Conservation (phyloP, 805 yeast genomes). For the Candida suzukii region DNA sequence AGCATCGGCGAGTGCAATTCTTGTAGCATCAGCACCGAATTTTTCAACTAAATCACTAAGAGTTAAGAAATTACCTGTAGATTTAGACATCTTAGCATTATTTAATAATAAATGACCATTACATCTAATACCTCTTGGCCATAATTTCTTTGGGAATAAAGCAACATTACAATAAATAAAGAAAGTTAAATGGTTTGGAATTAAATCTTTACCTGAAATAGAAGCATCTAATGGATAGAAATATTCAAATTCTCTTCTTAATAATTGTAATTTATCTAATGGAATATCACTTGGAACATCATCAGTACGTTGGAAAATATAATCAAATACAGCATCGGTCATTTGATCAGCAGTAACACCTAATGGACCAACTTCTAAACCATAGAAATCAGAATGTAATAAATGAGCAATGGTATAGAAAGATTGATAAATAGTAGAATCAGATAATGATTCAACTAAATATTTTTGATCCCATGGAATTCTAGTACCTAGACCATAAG, state of each 20-base stretch:
- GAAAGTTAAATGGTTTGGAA: slow-evolving; percentile 96
- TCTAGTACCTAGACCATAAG: slow-evolving; percentile 90
- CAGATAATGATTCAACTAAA: slow-evolving; percentile 90
- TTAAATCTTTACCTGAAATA: slow-evolving; percentile 92
- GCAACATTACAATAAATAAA: slow-evolving; percentile 92
- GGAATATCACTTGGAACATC: slow-evolving; percentile 54
- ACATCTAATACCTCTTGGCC: slow-evolving; percentile 93
- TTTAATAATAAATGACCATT: slow-evolving; percentile 94
- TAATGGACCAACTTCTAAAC: slow-evolving; percentile 65
- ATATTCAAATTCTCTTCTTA: slow-evolving; percentile 94
- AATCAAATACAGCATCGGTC: slow-evolving; percentile 93
- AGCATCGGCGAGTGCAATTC: slow-evolving; percentile 97
- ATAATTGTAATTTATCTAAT: slow-evolving; percentile 50
- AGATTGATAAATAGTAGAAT: slow-evolving; percentile 93
- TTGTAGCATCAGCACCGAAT: slow-evolving; percentile 95
- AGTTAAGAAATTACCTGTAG: slow-evolving; percentile 96
- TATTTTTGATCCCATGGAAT: slow-evolving; percentile 96
- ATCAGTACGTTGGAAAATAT: slow-evolving; percentile 71
- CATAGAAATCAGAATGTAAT: slow-evolving; percentile 82
- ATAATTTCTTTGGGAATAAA: slow-evolving; percentile 78
- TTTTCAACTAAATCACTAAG: slow-evolving; percentile 76
- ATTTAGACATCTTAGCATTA: slow-evolving; percentile 96
- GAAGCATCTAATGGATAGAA: slow-evolving; percentile 93
- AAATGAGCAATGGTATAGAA: slow-evolving; percentile 87
- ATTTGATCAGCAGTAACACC: slow-evolving; percentile 73